Conservation (phyloP, 305 asterid species). For the Solanum aculeatissimum region DNA sequence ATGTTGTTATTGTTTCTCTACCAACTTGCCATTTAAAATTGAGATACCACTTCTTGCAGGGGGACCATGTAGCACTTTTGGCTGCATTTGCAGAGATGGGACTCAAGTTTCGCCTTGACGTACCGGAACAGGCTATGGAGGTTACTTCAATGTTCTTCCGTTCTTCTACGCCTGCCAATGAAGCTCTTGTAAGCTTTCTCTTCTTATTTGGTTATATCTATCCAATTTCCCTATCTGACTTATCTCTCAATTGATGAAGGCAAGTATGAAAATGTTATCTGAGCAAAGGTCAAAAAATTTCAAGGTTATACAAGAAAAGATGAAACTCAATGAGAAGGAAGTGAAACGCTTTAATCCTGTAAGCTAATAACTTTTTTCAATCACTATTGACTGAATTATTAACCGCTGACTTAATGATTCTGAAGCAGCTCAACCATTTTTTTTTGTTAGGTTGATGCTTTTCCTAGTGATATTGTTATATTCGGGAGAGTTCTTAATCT, state of each 20-base stretch:
- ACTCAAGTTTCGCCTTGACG: constrained; percentile 84
- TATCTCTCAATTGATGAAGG: constrained; percentile 35
- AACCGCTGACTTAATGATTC: background rate
- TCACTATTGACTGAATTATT: background rate
- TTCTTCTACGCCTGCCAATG: constrained; percentile 75
- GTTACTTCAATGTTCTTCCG: constrained; percentile 79
- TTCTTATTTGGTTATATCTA: background rate
- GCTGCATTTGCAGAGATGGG: constrained; percentile 97
- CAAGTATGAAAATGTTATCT: constrained; percentile 60
- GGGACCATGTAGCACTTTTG: constrained; percentile 91
- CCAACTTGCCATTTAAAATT: background rate
- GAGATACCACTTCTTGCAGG: constrained; percentile 42
- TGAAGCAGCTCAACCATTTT: background rate
- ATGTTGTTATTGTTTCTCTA: background rate
- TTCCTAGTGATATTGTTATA: constrained; percentile 98
- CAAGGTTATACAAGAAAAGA: constrained; percentile 77
- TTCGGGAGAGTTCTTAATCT: constrained; percentile 92
- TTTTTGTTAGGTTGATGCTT: constrained; percentile 81
- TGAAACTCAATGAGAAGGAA: constrained; percentile 80
- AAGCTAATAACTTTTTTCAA: constrained; percentile 19
- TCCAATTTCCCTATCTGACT: constrained; percentile 4
- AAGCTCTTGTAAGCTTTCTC: constrained; percentile 62
- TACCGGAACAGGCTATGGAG: constrained; percentile 98
- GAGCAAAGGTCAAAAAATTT: constrained; percentile 76
- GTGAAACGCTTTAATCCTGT: constrained; percentile 94